Evolutionary conservation across 2,329 filamentous ascomycete species (phyloP).

Genomic region (Fusarium domesticum): DNA sequence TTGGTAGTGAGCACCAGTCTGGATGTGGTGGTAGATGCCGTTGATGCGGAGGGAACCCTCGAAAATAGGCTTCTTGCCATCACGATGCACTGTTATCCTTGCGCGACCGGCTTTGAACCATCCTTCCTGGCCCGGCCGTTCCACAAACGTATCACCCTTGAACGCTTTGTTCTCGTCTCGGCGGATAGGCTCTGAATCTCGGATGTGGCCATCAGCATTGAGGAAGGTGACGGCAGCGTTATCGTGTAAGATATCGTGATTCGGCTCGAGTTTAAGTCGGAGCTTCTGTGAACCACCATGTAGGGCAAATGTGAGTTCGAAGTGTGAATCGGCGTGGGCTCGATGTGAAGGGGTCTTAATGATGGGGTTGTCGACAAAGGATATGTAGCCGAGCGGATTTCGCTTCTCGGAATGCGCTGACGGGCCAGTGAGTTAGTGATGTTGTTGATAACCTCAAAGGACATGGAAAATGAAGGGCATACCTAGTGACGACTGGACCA

Average conservation of each 20-base stretch:
- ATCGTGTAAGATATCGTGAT: slow-evolving; percentile 81
- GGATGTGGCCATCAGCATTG: slow-evolving; percentile 66
- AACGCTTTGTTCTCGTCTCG: slow-evolving; percentile 77
- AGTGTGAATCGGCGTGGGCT: slow-evolving; percentile 75
- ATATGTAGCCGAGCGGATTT: slow-evolving; percentile 73
- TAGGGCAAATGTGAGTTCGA: slow-evolving; percentile 80
- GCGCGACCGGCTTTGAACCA: slow-evolving; percentile 89
- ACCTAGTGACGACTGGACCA: slow-evolving; percentile 35
- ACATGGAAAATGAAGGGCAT: slow-evolving; percentile 8
- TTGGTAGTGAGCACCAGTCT: slow-evolving; percentile 70
- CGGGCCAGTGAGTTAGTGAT: not conserved
- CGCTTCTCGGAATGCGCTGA: slow-evolving; percentile 69
- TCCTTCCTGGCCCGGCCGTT: slow-evolving; percentile 54
- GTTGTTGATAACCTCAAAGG: slow-evolving; percentile 20
- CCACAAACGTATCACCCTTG: slow-evolving; percentile 73
- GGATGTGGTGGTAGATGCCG: slow-evolving; percentile 82
- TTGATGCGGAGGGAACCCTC: slow-evolving; percentile 83
- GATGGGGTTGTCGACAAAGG: slow-evolving; percentile 67
- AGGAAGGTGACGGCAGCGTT: slow-evolving; percentile 73
- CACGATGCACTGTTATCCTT: slow-evolving; percentile 70
- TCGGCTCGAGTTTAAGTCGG: slow-evolving; percentile 80
- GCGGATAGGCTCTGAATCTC: slow-evolving; percentile 64
- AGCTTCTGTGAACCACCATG: slow-evolving; percentile 65
- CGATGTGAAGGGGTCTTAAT: slow-evolving; percentile 77
- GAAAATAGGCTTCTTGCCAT: slow-evolving; percentile 78